Conservation (phyloP, 352 stramenopile genomes). For the Globisporangium echinulatum region DNA sequence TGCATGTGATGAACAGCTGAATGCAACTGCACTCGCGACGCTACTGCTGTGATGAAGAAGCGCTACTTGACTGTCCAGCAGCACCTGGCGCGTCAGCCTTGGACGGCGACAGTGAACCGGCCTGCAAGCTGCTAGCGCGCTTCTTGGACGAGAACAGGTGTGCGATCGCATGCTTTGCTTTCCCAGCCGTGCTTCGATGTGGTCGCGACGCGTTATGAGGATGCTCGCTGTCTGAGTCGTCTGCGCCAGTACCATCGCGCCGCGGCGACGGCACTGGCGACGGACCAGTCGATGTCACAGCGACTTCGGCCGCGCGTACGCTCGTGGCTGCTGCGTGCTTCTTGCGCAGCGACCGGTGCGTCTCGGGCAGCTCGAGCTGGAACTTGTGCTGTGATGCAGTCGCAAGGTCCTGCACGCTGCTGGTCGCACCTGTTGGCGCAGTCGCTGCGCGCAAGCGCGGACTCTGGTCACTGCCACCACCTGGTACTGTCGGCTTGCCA, state of each 20-base stretch:
- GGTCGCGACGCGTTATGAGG: not conserved
- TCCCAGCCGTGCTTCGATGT: constrained; percentile 11
- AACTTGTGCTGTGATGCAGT: constrained; percentile 19
- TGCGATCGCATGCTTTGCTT: constrained; percentile 17
- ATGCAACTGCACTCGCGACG: not conserved
- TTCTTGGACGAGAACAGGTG: constrained; percentile 18
- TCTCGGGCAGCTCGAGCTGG: constrained; percentile 38
- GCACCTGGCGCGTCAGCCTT: not conserved
- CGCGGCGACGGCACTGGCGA: not conserved
- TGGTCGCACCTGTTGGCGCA: not conserved
- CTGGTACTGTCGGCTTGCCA: constrained; percentile 6
- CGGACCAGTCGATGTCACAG: not conserved
- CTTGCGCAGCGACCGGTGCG: constrained; percentile 34
- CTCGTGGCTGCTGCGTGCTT: constrained; percentile 12
- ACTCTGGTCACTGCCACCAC: constrained; percentile 4
- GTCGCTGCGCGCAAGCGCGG: constrained; percentile 6
- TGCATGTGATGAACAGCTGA: not conserved
- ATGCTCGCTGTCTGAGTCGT: not conserved
- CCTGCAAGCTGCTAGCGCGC: constrained; percentile 1
- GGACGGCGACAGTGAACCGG: constrained; percentile 4
- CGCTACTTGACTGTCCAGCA: not conserved
- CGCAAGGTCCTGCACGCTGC: not conserved
- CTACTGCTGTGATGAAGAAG: not conserved
- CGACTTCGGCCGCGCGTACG: constrained; percentile 2
- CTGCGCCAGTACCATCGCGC: not conserved